Conservation (phyloP, 306 rosid species). For the Vigna mungo region DNA sequence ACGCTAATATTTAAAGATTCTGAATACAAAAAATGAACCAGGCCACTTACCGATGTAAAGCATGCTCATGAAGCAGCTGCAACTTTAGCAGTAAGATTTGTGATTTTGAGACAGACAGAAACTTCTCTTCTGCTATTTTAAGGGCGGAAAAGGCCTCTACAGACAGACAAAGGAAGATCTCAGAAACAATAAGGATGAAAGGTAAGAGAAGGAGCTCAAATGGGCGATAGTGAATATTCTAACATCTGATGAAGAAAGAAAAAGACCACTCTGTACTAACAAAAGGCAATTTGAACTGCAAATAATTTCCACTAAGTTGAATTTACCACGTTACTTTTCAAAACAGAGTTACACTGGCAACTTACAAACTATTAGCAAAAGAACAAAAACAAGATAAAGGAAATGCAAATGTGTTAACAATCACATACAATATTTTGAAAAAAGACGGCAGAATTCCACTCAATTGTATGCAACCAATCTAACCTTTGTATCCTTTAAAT, state of each 20-base stretch:
- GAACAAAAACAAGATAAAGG: slow-evolving; percentile 7
- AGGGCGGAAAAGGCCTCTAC: slow-evolving; percentile 90
- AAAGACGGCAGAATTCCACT: neutral
- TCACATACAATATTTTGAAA: neutral
- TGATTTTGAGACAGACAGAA: slow-evolving; percentile 82
- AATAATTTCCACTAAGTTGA: neutral
- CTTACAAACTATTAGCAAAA: slow-evolving; percentile 17
- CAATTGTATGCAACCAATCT: slow-evolving; percentile 53
- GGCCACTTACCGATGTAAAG: slow-evolving; percentile 74
- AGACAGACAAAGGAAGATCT: slow-evolving; percentile 37
- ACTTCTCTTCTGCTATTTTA: slow-evolving; percentile 85
- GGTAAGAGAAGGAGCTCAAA: slow-evolving; percentile 28
- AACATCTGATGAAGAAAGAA: slow-evolving; percentile 15
- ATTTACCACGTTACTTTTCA: slow-evolving; percentile 24
- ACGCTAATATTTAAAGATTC: slow-evolving; percentile 29
- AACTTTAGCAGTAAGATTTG: slow-evolving; percentile 76
- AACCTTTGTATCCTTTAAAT: slow-evolving; percentile 90
- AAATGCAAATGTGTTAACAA: slow-evolving; percentile 21
- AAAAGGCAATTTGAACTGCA: slow-evolving; percentile 20
- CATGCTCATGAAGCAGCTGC: slow-evolving; percentile 92
- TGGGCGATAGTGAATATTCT: slow-evolving; percentile 8
- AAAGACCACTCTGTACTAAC: slow-evolving; percentile 24
- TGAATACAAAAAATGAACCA: slow-evolving; percentile 26
- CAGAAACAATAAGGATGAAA: slow-evolving; percentile 27
- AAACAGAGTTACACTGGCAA: slow-evolving; percentile 8